phyloP scores from a whole-genome alignment of 441 rosid genomes.

The Pelargonium fulgidum region DNA sequence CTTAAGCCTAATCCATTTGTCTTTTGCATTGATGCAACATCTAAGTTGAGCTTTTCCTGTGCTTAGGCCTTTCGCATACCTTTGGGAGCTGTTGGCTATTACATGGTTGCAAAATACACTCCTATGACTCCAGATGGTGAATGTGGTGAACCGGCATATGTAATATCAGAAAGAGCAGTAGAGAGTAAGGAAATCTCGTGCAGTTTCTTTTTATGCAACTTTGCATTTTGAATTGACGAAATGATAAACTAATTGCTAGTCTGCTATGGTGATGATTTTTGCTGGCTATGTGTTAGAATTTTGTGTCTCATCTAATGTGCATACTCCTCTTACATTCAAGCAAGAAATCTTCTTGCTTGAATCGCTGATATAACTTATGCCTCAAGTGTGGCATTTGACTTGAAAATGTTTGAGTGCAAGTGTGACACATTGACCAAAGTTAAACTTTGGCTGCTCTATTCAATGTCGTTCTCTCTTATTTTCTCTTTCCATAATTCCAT shows the following conservation, averaged over 20 bases:
- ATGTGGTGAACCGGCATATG: conserved; percentile 81
- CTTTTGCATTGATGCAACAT: conserved; percentile 16
- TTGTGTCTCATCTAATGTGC: background rate
- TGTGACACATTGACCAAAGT: background rate
- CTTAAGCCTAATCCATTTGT: conserved; percentile 3
- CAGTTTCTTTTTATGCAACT: conserved; percentile 6
- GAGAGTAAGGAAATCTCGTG: conserved; percentile 56
- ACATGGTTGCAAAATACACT: conserved; percentile 76
- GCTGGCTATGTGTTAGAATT: background rate
- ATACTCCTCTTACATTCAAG: background rate
- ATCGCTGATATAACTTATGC: background rate
- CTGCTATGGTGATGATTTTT: background rate
- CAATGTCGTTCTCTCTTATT: background rate
- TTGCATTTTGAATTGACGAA: background rate
- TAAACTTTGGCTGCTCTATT: conserved; percentile 9
- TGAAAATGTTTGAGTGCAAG: background rate
- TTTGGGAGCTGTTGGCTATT: conserved; percentile 85
- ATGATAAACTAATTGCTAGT: background rate
- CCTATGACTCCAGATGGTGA: conserved; percentile 88
- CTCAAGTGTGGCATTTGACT: background rate
- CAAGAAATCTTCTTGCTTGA: background rate
- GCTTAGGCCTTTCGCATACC: conserved; percentile 91
- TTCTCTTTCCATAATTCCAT: background rate
- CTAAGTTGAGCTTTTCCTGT: conserved; percentile 28
- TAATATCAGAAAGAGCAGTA: conserved; percentile 61